phyloP scores from a whole-genome alignment of 257 asterid genomes.

The Galeopsis tetrahit region DNA sequence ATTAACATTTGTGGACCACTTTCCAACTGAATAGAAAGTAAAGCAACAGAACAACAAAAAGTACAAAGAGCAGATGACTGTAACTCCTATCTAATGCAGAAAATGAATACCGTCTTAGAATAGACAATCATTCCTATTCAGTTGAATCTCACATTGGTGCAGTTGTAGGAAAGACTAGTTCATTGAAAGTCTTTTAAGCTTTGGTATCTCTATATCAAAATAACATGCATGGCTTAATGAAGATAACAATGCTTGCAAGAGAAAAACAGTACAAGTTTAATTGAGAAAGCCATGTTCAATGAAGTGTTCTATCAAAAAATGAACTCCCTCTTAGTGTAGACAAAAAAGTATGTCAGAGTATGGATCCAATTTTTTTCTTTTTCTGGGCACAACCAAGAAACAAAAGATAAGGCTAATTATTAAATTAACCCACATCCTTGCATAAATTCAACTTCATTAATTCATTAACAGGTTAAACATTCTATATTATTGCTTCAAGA shows the following conservation, averaged over 20 bases:
- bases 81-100: background rate
- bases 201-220: background rate
- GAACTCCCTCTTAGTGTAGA: constrained; percentile 2
- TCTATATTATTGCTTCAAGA: constrained; percentile 9
- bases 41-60: background rate
- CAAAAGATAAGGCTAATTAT: constrained; percentile 5
- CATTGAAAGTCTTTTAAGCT: background rate
- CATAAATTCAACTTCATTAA: background rate
- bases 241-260: background rate
- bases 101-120: background rate
- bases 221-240: background rate
- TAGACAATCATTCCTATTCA: background rate
- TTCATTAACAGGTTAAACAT: constrained; percentile 19
- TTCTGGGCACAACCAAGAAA: background rate
- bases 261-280: background rate
- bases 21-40: background rate
- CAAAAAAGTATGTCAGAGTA: constrained; percentile 8
- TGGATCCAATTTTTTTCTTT: background rate
- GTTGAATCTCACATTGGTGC: background rate
- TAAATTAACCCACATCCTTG: constrained; percentile 9
- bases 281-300: constrained; percentile 6
- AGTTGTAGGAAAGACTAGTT: background rate
- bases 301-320: background rate
- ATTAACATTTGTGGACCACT: background rate
- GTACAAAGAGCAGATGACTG: background rate